phyloP scores from a whole-genome alignment of 139 green algal species.

The Pedinophyceae sp. region DNA sequence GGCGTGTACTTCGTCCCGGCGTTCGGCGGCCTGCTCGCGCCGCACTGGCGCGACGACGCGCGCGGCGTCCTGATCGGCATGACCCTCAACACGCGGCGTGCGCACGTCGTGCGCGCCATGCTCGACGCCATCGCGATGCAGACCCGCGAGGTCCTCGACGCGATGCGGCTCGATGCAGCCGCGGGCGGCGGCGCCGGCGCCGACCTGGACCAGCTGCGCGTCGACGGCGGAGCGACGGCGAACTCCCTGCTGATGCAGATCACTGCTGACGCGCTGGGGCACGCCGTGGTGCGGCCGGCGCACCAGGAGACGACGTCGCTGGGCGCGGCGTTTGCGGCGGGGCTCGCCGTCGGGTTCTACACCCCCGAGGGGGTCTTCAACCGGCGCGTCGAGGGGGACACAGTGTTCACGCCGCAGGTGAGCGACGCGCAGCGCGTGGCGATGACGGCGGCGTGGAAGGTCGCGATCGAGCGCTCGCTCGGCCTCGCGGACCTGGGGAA shows the following conservation, averaged over 20 bases:
- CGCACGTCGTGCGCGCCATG: slow-evolving; percentile 67
- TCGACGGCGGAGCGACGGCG: slow-evolving; percentile 73
- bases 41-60: slow-evolving; percentile 73
- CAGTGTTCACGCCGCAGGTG: slow-evolving; percentile 10
- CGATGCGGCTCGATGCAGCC: slow-evolving; percentile 45
- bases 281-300: slow-evolving; percentile 53
- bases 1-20: slow-evolving; percentile 94
- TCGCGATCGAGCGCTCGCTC: slow-evolving; percentile 45
- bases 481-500: slow-evolving; percentile 34
- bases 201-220: slow-evolving; percentile 34
- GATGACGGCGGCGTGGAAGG: slow-evolving; percentile 43
- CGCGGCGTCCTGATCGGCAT: slow-evolving; percentile 69
- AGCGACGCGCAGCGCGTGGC: slow-evolving; percentile 11
- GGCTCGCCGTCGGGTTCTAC: too few relatives aligned
- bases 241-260: slow-evolving; percentile 91
- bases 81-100: slow-evolving; percentile 28
- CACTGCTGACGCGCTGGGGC: slow-evolving; percentile 41
- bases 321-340: slow-evolving; percentile 80
- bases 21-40: slow-evolving; percentile 85
- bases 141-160: slow-evolving; percentile 73
- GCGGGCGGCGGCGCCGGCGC: neutral
- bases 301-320: slow-evolving; percentile 82
- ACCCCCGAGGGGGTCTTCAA: too few relatives aligned
- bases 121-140: slow-evolving; percentile 92
- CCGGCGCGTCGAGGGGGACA: too few relatives aligned